phyloP scores from a whole-genome alignment of 2,329 filamentous ascomycete genomes.

The Sphaerulina musiva region DNA sequence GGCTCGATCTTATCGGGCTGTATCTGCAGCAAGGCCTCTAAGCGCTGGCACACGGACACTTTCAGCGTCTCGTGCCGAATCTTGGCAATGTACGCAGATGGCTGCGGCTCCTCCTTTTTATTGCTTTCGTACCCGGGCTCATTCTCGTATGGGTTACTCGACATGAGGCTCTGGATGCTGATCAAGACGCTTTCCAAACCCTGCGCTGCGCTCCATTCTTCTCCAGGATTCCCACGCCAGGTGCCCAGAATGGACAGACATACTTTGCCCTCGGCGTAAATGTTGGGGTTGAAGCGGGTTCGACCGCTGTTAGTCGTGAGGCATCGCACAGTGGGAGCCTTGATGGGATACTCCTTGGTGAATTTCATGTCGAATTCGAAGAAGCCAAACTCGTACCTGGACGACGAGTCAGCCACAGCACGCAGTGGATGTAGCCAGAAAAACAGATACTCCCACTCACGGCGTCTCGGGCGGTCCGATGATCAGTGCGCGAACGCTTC shows the following conservation, averaged over 20 bases:
- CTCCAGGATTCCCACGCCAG: conserved; percentile 82
- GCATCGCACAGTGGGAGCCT: conserved; percentile 55
- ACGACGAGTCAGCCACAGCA: neutral
- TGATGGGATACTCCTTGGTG: conserved; percentile 70
- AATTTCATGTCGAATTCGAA: conserved; percentile 63
- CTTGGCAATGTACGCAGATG: conserved; percentile 43
- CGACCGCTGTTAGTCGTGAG: conserved; percentile 83
- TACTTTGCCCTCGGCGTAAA: conserved; percentile 85
- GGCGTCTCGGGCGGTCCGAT: conserved; percentile 81
- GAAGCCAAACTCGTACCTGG: conserved; percentile 82
- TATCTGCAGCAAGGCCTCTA: conserved; percentile 73
- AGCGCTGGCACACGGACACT: conserved; percentile 74
- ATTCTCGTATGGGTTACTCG: conserved; percentile 65
- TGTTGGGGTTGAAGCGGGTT: conserved; percentile 93
- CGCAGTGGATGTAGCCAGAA: neutral
- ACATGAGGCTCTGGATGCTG: conserved; percentile 95
- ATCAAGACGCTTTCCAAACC: conserved; percentile 89
- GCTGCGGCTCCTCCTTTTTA: conserved; percentile 27
- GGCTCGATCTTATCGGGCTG: conserved; percentile 32
- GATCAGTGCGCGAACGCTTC: conserved; percentile 79
- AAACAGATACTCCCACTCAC: conserved; percentile 40
- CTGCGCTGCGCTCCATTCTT: conserved; percentile 95
- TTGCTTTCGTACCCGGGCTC: conserved; percentile 77
- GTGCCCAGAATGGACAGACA: conserved; percentile 74
- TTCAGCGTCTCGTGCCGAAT: conserved; percentile 87